Evolutionary conservation across 805 yeast genomes (phyloP), one percentile per base, ranked within the genome.

Genomic region (Grigorovia transvaalensis): DNA sequence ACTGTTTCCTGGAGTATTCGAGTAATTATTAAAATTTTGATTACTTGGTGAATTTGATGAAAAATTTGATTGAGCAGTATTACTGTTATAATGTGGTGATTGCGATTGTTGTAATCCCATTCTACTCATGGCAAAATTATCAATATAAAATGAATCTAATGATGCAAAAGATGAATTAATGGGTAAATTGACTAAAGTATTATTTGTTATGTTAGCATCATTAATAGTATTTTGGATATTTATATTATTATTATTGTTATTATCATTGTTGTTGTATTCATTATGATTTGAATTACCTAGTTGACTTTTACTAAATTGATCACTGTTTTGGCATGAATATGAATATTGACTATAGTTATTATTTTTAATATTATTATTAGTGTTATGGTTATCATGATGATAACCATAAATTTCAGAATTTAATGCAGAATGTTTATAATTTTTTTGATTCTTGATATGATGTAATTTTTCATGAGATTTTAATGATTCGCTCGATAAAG

Each of bases 151-250:
- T 59, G 89, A 58, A 44, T 59, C 89, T 61, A 85, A 69, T 0
- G 91, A 84, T 1, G 91, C 93, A 72, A 84, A 84, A 54, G 90
- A 83, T 42, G 85, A 86, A 55, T 81, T 83, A 13, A 82, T 72
- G 0, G 88, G 88, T 40, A 84, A 64, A 7, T 84, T 78, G 41
- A 85, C 85, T 42, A 81, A 75, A 17, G 43, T 50, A 18, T 48
- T 48, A 81, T 19, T 45, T 18, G 33, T 38, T 18, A 23, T 38
- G 60, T 83, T 29, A 42, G 17, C 44, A 27, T 33, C 42, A 18
- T 33, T 19, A 9, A 20, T 18, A n/a, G n/a, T 27, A 13, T 19
- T 33, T 15, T 38, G 20, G 9, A 12, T 9, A n/a, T 33, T 45
- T 30, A 30, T 23, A 9, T 33, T n/a, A 29, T n/a, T 8, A 17